Conservation (phyloP, 495 filamentous ascomycete species). For the Bathelium albidoporum region DNA sequence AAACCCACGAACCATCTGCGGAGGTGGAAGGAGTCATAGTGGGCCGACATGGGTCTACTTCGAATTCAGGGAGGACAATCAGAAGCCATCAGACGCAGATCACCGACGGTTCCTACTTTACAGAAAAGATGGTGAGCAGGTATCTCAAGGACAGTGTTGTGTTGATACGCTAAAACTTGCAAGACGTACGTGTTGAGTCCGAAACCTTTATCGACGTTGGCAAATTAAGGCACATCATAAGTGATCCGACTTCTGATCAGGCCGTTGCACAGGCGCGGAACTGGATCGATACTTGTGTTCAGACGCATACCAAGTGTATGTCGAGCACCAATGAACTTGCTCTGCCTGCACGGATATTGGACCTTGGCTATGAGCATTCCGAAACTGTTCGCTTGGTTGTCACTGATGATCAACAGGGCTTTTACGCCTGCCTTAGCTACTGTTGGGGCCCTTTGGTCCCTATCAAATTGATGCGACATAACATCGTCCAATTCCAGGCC, state of each 20-base stretch:
- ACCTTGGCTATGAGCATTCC: not conserved
- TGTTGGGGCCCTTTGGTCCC: not conserved
- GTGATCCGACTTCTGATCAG: not conserved
- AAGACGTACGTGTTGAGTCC: not conserved
- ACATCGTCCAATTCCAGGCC: not conserved
- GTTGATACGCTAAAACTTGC: not conserved
- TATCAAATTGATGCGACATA: not conserved
- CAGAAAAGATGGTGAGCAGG: not conserved
- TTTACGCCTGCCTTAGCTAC: constrained; percentile 9
- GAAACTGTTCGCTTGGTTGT: not conserved
- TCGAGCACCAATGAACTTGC: not conserved
- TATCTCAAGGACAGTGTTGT: not conserved
- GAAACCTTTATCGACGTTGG: not conserved
- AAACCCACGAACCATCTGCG: not conserved
- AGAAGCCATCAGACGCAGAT: too few relatives aligned
- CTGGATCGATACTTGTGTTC: not conserved
- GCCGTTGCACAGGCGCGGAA: not conserved
- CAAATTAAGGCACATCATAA: not conserved
- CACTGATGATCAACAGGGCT: not conserved
- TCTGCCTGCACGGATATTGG: not conserved
- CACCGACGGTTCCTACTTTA: not conserved
- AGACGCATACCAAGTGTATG: not conserved
- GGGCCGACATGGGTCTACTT: not conserved
- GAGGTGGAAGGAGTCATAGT: not conserved
- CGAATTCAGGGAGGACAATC: not conserved